Base-by-base conservation (phyloP, 345 rosid species). In the Angophora floribunda region DNA sequence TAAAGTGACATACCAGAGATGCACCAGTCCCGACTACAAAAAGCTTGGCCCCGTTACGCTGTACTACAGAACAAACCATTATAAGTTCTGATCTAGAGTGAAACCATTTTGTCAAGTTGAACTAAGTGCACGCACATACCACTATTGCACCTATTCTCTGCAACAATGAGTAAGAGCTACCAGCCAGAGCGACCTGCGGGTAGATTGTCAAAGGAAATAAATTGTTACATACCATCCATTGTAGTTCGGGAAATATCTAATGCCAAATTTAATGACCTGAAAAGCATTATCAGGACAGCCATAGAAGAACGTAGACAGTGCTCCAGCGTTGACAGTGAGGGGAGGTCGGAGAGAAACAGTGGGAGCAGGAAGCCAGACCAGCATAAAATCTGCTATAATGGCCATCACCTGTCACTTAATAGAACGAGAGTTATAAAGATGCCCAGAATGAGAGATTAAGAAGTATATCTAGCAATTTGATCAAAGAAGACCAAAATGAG, bases 331-430 rank as follows among this genome's bases (percentile, higher is more conserved):
- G 89, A 91, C 92, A 82, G 95, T 91, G 6, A 95, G 93, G 88
- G 98, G 94, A 55, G 97, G 94, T 85, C 96, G 94, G 28, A 97
- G 98, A 92, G 99, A 88, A 30, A 98, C 97, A 0, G 99, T 96
- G 85, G 99, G 99, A 85, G 98, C 99, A 90, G 99, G 99, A 85
- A 98, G 99, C 91, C 92, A 98, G 85, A 98, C 99, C 53, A 97
- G 98, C 99, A 98, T 98, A 93, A 97, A 98, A 93, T 98, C 99
- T 49, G 99, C 99, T 90, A 96, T 94, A 88, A 98, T 92, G 91
- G 99, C 99, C 99, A 98, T 98, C 86, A 91, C 99, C 99, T 98
- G 86, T 85, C 84, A 41, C 84, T 41, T 11, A 10, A 75, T 41
- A 19, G 28, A 30, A 52, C 3, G 28, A 51, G 63, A 28, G 52